Conservation (phyloP, 305 asterid genomes). For the Withania somnifera region DNA sequence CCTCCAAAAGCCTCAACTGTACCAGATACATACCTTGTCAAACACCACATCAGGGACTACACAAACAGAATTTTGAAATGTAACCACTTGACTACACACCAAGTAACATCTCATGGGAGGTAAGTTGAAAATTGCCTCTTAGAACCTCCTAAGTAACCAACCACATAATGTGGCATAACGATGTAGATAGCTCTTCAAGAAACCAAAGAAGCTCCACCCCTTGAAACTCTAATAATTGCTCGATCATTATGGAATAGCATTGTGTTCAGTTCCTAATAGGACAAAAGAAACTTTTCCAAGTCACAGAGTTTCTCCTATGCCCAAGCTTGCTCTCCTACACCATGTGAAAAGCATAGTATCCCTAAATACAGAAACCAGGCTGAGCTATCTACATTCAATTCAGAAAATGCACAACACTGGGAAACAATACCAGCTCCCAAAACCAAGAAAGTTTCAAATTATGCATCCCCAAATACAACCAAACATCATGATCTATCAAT, state of each 20-base stretch:
- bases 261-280: background rate
- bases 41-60: background rate
- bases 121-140: background rate
- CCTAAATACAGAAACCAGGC: background rate
- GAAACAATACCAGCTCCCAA: background rate
- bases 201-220: background rate
- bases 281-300: background rate
- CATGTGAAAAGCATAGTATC: background rate
- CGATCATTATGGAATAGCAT: background rate
- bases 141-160: background rate
- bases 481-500: background rate
- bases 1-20: background rate
- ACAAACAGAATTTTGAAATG: background rate
- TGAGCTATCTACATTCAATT: background rate
- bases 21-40: background rate
- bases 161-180: background rate
- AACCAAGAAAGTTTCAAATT: background rate
- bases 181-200: background rate
- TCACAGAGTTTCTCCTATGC: background rate
- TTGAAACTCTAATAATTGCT: background rate
- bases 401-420: background rate
- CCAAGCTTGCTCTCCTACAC: background rate
- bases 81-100: background rate
- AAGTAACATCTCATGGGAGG: background rate
- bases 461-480: background rate